Evolutionary conservation across 2,329 filamentous ascomycete genomes (phyloP).

Genomic region (Aspergillus ustus): DNA sequence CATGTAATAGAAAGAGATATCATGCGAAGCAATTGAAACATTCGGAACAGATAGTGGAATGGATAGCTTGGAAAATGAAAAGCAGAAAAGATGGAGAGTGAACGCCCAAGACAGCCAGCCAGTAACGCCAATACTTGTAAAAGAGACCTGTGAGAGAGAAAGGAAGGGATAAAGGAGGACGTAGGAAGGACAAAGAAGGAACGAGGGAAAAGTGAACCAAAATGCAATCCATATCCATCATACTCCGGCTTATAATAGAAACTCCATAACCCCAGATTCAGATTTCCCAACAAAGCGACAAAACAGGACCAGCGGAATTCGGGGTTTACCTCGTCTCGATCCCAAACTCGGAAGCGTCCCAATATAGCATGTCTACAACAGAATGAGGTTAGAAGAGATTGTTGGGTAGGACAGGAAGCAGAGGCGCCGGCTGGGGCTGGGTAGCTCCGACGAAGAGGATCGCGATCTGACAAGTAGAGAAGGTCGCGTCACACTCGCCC

Average conservation of each 20-base stretch:
- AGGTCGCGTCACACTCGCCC: slow-evolving; percentile 20
- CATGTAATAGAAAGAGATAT: slow-evolving; percentile 8
- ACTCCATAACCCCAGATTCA: slow-evolving; percentile 25
- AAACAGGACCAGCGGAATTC: slow-evolving; percentile 15
- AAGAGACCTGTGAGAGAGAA: background rate
- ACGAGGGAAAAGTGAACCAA: slow-evolving; percentile 10
- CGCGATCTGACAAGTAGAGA: background rate
- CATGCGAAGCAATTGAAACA: slow-evolving; percentile 5
- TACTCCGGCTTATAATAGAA: slow-evolving; percentile 21
- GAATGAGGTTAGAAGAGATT: background rate
- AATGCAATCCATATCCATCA: slow-evolving; percentile 20
- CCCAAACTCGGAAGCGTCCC: slow-evolving; percentile 18
- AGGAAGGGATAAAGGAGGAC: slow-evolving; percentile 3
- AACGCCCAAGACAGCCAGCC: slow-evolving; percentile 6
- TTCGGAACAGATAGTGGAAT: background rate
- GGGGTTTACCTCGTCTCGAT: slow-evolving; percentile 7
- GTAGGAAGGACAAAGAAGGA: slow-evolving; percentile 2
- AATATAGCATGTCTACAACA: slow-evolving; percentile 22
- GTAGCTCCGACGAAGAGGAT: background rate
- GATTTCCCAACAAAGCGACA: slow-evolving; percentile 15
- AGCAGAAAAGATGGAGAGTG: background rate
- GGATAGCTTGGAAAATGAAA: background rate
- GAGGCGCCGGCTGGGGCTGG: background rate
- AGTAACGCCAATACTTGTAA: slow-evolving; percentile 5
- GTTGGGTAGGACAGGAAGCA: slow-evolving; percentile 18